These are phyloP conservation scores for Colletotrichum australisinense DNA, from an alignment of 2,329 filamentous ascomycete species.

Conservation along the genomic window DNA sequence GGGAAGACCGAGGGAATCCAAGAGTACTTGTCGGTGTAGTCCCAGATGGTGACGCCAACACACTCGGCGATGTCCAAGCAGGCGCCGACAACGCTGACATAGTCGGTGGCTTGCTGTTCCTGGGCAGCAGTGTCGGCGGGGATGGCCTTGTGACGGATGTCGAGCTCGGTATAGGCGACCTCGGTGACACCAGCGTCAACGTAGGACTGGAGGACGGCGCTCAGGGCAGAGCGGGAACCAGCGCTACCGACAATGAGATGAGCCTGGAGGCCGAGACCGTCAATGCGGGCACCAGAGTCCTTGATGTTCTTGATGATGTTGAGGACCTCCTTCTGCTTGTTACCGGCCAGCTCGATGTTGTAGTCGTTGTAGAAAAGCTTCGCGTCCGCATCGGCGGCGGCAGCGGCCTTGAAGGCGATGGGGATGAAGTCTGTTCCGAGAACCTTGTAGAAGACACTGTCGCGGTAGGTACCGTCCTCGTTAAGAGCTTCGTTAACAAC, in stretches of 20 bases:
- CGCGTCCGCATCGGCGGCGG: constrained; percentile 52
- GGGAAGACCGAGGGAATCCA: constrained; percentile 53
- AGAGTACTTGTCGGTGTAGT: constrained; percentile 50
- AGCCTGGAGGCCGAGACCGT: constrained; percentile 63
- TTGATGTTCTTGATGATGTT: constrained; percentile 49
- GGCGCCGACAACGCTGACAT: constrained; percentile 47
- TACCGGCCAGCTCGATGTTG: constrained; percentile 59
- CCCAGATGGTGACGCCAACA: constrained; percentile 53
- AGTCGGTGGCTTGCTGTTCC: constrained; percentile 58
- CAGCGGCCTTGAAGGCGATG: constrained; percentile 56
- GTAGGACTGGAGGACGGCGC: constrained; percentile 61
- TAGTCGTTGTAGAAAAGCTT: constrained; percentile 55
- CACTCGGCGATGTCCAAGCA: constrained; percentile 46
- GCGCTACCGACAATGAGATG: constrained; percentile 59
- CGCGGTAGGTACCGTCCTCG: constrained; percentile 53
- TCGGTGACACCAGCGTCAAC: constrained; percentile 58
- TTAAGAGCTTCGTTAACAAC: constrained; percentile 61
- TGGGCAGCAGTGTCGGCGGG: constrained; percentile 53
- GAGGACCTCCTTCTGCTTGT: constrained; percentile 63
- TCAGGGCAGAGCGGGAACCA: constrained; percentile 52
- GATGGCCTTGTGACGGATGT: constrained; percentile 58
- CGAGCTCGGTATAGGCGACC: constrained; percentile 61
- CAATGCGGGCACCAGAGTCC: constrained; percentile 57
- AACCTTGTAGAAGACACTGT: constrained; percentile 53
- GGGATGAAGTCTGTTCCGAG: constrained; percentile 59